Conservation (phyloP, 2,329 filamentous ascomycete species). For the Ophiocordyceps australis region DNA sequence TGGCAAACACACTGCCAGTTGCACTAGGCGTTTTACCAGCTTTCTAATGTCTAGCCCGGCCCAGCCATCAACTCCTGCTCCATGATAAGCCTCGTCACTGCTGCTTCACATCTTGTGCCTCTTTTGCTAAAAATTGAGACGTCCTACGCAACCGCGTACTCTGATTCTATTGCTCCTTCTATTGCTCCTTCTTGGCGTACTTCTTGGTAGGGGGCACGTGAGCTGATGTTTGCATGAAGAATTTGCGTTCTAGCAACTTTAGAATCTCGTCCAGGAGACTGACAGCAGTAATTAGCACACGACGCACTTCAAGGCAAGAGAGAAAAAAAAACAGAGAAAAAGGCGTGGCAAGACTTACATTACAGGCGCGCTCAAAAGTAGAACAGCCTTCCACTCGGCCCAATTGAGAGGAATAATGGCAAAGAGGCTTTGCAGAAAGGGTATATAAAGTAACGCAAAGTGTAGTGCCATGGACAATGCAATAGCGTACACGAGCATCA, state of each 20-base stretch:
- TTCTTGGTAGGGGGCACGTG: conserved; percentile 16
- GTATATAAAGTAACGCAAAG: conserved; percentile 84
- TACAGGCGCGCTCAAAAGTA: conserved; percentile 77
- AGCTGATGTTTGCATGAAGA: conserved; percentile 37
- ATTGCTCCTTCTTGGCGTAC: conserved; percentile 35
- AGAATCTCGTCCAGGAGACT: conserved; percentile 71
- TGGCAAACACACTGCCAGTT: no score
- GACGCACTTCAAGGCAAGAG: background rate
- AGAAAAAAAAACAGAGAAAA: background rate
- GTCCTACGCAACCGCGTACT: no score
- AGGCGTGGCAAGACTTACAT: conserved; percentile 42
- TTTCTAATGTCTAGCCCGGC: no score
- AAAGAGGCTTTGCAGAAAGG: conserved; percentile 76
- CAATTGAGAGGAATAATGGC: conserved; percentile 75
- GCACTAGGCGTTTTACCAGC: no score
- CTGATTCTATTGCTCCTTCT: no score
- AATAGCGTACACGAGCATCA: conserved; percentile 95
- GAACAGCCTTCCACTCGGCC: conserved; percentile 82
- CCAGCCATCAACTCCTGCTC: no score
- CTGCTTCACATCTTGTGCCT: no score
- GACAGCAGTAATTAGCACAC: conserved; percentile 7
- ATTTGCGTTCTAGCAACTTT: conserved; percentile 56
- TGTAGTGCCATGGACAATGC: conserved; percentile 83
- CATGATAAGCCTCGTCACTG: no score
- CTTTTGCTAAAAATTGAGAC: no score